A percentile compares a stretch with the other conserved stretches of the same genome.
Conservation (phyloP, 192 early-diverging fungal genomes). For the Gigaspora rosea region DNA sequence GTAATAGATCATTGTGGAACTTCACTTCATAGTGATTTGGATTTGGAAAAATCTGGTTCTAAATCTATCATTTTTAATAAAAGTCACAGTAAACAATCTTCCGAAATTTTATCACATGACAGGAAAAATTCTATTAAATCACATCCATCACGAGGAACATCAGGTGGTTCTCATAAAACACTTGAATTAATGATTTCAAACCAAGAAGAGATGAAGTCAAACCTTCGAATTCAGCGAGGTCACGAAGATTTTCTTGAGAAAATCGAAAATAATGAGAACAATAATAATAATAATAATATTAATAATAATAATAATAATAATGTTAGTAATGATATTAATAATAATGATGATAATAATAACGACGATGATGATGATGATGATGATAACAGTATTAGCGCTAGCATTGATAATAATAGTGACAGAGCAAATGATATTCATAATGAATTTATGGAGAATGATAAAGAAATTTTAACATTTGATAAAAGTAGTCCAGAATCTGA, state of each 20-base stretch:
- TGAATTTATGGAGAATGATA: not conserved
- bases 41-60: not conserved
- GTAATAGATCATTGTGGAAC: not conserved
- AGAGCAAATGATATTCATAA: not conserved
- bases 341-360: not conserved
- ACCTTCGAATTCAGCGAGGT: too few relatives aligned
- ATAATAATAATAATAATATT: too few relatives aligned
- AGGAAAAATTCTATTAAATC: not conserved
- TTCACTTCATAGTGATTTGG: not conserved
- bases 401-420: not conserved
- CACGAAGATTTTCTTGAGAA: too few relatives aligned
- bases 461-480: not conserved
- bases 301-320: too few relatives aligned
- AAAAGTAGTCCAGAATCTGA: conserved; percentile 17
- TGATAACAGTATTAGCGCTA: not conserved
- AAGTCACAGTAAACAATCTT: not conserved
- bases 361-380: not conserved
- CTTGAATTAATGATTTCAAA: too few relatives aligned
- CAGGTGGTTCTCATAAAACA: too few relatives aligned
- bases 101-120: not conserved
- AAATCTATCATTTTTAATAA: not conserved
- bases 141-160: too few relatives aligned
- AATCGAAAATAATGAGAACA: too few relatives aligned
- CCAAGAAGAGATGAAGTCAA: too few relatives aligned
- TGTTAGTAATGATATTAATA: too few relatives aligned